phyloP scores from a whole-genome alignment of 2,329 filamentous ascomycete species.

The Aureobasidium vineae region DNA sequence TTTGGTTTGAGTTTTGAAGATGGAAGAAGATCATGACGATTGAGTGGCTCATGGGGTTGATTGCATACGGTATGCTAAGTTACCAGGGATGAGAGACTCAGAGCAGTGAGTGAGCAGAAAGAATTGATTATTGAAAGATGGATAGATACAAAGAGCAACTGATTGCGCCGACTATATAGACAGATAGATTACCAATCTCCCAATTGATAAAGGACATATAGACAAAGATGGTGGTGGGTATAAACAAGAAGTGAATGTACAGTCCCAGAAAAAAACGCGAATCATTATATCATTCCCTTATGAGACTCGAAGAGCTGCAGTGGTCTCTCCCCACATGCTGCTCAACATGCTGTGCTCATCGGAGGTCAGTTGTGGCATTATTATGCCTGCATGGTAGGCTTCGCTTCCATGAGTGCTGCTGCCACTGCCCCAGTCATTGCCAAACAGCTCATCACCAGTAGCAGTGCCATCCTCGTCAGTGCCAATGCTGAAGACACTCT shows the following conservation, averaged over 20 bases:
- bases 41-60: background rate
- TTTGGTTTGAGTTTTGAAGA: background rate
- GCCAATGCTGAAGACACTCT: conserved; percentile 57
- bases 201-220: background rate
- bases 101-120: background rate
- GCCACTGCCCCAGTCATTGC: conserved; percentile 29
- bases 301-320: conserved; percentile 7
- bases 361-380: conserved; percentile 34
- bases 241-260: background rate
- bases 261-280: background rate
- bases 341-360: conserved; percentile 29
- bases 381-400: conserved; percentile 33
- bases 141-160: background rate
- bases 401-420: conserved; percentile 30
- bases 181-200: background rate
- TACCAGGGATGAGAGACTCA: background rate
- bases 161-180: background rate
- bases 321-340: conserved; percentile 17
- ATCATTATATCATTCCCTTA: background rate
- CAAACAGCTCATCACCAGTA: conserved; percentile 51
- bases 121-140: background rate
- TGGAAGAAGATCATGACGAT: background rate
- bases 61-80: background rate
- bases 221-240: conserved; percentile 6
- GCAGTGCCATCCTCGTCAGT: conserved; percentile 61